A percentile compares a stretch with the other conserved stretches of the same genome.
Evolutionary conservation across 2,329 filamentous ascomycete genomes (phyloP).

Genomic region (Fonsecaea multimorphosa): DNA sequence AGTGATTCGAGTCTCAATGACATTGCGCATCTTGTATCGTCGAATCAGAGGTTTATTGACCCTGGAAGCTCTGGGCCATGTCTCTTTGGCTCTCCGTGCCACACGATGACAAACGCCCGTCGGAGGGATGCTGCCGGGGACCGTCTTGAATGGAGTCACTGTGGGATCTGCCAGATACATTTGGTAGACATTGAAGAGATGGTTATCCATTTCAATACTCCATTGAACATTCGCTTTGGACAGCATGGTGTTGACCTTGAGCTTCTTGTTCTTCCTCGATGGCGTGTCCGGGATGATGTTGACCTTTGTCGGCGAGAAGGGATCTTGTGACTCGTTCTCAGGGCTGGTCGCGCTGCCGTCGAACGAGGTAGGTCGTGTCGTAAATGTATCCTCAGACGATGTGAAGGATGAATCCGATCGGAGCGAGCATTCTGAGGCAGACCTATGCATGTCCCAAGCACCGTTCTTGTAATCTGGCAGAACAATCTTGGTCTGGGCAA

Average conservation of each 20-base stretch:
- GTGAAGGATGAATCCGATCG: slow-evolving; percentile 68
- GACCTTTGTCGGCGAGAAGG: slow-evolving; percentile 56
- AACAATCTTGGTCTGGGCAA: slow-evolving; percentile 52
- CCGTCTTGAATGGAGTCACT: slow-evolving; percentile 70
- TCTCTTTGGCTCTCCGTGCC: slow-evolving; percentile 65
- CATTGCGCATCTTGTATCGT: slow-evolving; percentile 38
- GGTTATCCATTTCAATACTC: slow-evolving; percentile 69
- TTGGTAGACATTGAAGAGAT: slow-evolving; percentile 71
- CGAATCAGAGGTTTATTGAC: slow-evolving; percentile 39
- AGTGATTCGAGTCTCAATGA: slow-evolving; percentile 34
- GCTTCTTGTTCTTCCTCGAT: slow-evolving; percentile 43
- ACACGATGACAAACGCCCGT: slow-evolving; percentile 69
- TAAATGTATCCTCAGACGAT: slow-evolving; percentile 61
- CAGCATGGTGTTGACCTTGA: slow-evolving; percentile 40
- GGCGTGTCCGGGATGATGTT: slow-evolving; percentile 47
- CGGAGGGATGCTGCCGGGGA: slow-evolving; percentile 67
- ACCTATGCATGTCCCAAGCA: slow-evolving; percentile 55
- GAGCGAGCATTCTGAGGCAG: slow-evolving; percentile 64
- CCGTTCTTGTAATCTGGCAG: slow-evolving; percentile 43
- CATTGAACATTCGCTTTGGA: slow-evolving; percentile 50
- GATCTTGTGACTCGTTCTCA: slow-evolving; percentile 64
- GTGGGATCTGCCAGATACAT: slow-evolving; percentile 69
- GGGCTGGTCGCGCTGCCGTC: slow-evolving; percentile 67
- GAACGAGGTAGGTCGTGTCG: slow-evolving; percentile 60
- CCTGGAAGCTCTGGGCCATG: slow-evolving; percentile 57